Conservation (phyloP, 768 basidiomycete species). For the Clathrus columnatus region DNA sequence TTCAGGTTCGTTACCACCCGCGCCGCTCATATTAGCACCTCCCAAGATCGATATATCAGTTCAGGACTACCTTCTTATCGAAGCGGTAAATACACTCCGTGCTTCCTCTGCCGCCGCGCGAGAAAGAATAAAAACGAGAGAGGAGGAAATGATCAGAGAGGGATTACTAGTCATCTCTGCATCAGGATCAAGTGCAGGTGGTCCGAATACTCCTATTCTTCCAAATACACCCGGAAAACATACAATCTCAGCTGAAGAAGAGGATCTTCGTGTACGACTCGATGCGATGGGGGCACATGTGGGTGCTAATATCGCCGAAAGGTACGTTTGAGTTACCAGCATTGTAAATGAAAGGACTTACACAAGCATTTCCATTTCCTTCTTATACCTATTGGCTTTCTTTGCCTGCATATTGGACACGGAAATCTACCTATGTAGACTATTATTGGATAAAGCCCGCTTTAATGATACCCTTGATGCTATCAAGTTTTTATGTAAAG, state of each 20-base stretch:
- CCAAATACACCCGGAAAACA: slow-evolving; percentile 10
- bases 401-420: background rate
- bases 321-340: slow-evolving; percentile 38
- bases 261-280: slow-evolving; percentile 55
- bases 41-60: slow-evolving; percentile 4
- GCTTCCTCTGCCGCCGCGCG: slow-evolving; percentile 67
- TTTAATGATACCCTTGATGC: slow-evolving; percentile 81
- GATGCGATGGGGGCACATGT: slow-evolving; percentile 83
- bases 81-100: slow-evolving; percentile 65
- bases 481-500: slow-evolving; percentile 95
- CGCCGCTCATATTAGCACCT: background rate
- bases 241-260: slow-evolving; percentile 51
- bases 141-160: slow-evolving; percentile 72
- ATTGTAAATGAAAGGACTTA: background rate
- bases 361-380: background rate
- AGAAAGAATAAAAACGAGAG: slow-evolving; percentile 55
- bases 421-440: slow-evolving; percentile 32
- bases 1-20: background rate
- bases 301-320: slow-evolving; percentile 78
- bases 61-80: slow-evolving; percentile 77
- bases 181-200: slow-evolving; percentile 16
- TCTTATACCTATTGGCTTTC: too few relatives aligned
- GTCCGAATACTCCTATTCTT: slow-evolving; percentile 28
- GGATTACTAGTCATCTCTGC: slow-evolving; percentile 55
- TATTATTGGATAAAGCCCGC: slow-evolving; percentile 65